Base-by-base conservation (phyloP, 1,284 basidiomycete species). In the Meripilus lineatus region DNA sequence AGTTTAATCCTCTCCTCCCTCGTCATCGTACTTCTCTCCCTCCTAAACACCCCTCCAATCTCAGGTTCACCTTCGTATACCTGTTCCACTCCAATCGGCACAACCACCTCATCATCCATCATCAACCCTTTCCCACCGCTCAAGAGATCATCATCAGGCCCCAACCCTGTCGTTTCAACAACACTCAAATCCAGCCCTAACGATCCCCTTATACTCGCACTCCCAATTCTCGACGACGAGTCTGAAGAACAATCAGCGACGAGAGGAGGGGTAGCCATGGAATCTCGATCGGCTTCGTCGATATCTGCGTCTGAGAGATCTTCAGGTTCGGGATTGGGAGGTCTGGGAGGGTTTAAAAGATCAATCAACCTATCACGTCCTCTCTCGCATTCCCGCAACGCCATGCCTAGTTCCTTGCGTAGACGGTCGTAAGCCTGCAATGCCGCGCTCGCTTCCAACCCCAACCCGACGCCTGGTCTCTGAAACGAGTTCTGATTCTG, bases 371-470 rank as follows among this genome's bases (percentile, higher is more conserved):
- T 70, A 36, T 79, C 79, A 13, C 82, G 69, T 0, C 86, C 87
- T 3, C 88, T 74, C 59, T 90, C 87, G 55, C 86, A 89, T 54
- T 89, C 86, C 8, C 85, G 67, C 14, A 89, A 63, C 1, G 84
- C 86, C 22, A 81, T 63, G 5, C 85, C 86, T 3, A 89, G 71
- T 55, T 88, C 84, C 7, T 77, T 74, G 10, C 86, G 72, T n/a
- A 89, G 66, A 0, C 79, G 68, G 43, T 89, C 86, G 57, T 86
- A 88, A 5, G 84, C 77, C 38, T 75, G 72, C 38, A 89, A 51
- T 1, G 81, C 77, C 3, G 72, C 69, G 42, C 71, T 64, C 20
- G 69, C 65, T 23, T 38, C 36, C n/a, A n/a, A n/a, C n/a, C n/a
- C n/a, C n/a, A n/a, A n/a, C 20, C 28, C 41, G 15, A 17, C 39